Evolutionary conservation across 176 grass and related monocot species (phyloP), one percentile per base, ranked within the genome.

Genomic region (Oryza officinalis): DNA sequence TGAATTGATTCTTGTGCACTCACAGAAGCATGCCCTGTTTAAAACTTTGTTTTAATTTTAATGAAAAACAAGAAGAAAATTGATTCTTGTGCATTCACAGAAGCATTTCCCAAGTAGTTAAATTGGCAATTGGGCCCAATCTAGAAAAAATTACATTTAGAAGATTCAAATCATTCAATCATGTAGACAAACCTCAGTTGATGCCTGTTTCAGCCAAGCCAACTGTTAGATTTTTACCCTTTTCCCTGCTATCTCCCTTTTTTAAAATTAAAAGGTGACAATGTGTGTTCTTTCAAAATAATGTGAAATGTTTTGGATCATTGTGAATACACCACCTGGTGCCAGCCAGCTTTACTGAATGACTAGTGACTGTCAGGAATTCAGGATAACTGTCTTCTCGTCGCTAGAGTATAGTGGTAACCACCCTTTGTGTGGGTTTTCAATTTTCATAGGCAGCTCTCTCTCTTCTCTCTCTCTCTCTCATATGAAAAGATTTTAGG

Each of bases 311-410:
- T 35, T 63, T 12, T 5, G 67, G 67, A 25, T 46, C 4, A 2
- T 0, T 6, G 1, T 65, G 68, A 23, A 80, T 52, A 69, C 10
- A 20, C 41, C 27, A 50, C 4, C 0, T 57, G 4, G 68, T 40
- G 22, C 71, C 46, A 81, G 27, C n/a, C 23, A 59, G 22, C 13
- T 41, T 8, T 81, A 71, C 47, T 81, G 68, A 81, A 72, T 71
- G 23, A 47, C 26, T 72, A 31, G 25, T 43, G 80, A 72, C n/a
- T 32, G 57, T 26, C 3, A 61, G 22, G 68, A 23, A 63, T 10
- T 26, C 6, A 61, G 22, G 68, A 23, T 72, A 9, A 25, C 11
- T 14, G 35, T 82, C 14, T 20, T 32, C 72, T 75, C 45, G 10
- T 81, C 10, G 18, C 59, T 10, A 75, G 5, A 66, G 10, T 18